Evolutionary conservation across 1,139 yeast species (phyloP), one percentile per base, ranked within the genome.

Genomic region (Geotrichum siamense): DNA sequence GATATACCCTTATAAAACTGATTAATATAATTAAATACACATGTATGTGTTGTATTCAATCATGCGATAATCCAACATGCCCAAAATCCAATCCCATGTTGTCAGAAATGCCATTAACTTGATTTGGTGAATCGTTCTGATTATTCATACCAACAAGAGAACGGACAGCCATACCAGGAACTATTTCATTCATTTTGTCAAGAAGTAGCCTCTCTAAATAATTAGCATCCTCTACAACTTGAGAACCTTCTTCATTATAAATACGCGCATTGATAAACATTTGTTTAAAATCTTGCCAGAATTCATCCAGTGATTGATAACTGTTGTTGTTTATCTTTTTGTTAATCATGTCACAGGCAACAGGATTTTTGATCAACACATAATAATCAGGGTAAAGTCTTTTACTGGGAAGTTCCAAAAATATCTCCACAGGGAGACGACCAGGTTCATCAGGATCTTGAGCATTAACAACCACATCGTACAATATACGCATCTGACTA

Each of bases 221-320:
- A 31, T 72, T 65, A 0, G 97, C 94, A 64, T 87, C 96, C 48
- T 76, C 73, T 55, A 79, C 84, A 15, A 89, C 86, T 48, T 80
- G 62, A 1, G 95, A 84, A 0, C 94, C 95, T 60, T 84, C 95
- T 57, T 86, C 93, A 57, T 89, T 89, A 61, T 86, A 89, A n/a
- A 76, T 75, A 51, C 80, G 72, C 1, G 96, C 96, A 63, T 89
- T 89, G 48, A 75, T 71, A 62, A 84, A 83, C 76, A 89, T 83
- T 54, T 79, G 71, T 53, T 80, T 81, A 47, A 85, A 67, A 58
- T 85, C 95, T 51, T 75, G 82, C 44, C 79, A 63, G 48, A 83
- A 74, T 53, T 82, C 89, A 29, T 75, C 71, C 39, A 80, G 62
- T 5, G 68, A 62, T 22, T 68, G 67, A 57, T 85, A 84, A 5